Base-by-base conservation (phyloP, 2,329 filamentous ascomycete genomes). In the Helminthosporium solani region DNA sequence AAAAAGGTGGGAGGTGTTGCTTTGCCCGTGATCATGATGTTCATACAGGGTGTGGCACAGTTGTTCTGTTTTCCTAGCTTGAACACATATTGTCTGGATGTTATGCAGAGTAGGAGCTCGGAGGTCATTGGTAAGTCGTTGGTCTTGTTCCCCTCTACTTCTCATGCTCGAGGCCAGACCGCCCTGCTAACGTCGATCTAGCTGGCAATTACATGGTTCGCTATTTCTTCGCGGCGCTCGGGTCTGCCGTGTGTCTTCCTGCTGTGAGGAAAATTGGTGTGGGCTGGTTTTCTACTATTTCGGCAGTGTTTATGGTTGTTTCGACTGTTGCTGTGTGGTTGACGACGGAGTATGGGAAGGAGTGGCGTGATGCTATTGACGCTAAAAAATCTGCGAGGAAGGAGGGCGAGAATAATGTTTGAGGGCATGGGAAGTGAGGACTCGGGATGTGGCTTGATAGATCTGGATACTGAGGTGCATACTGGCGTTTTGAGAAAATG, bases 1-100 rank as follows among this genome's bases (percentile, higher is more conserved):
- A 76, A 78, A 51, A 62, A 67, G 7, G 73, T 77, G 1, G 80
- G 81, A 2, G 81, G 80, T 0, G 72, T 84, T 2, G 72, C 80
- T 0, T 62, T 87, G 3, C 87, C 86, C 0, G 84, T 90, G 2
- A 76, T 90, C 7, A 81, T 82, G 57, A 84, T 91, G 76, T 90
- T 90, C 62, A 49, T 86, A 2, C 86, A 90, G 60, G 87, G 87
- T 1, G 77, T 90, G 0, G 85, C 82, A 0, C 86, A 90, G 66
- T 72, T 90, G 5, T 87, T 89, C 61, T 87, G 85, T 57, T 90
- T 90, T 60, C 86, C 86, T 0, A 82, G 80, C 38, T 66, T 91
- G 50, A 90, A 91, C 65, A 88, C 87, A 0, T 91, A 94, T 70
- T 91, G 87, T 64, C 70, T 94, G 33, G 88, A 94, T 65, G 87